A percentile compares a stretch with the other conserved stretches of the same genome.
Evolutionary conservation across 805 yeast species (phyloP).

Genomic region (Yamadazyma endophytica): DNA sequence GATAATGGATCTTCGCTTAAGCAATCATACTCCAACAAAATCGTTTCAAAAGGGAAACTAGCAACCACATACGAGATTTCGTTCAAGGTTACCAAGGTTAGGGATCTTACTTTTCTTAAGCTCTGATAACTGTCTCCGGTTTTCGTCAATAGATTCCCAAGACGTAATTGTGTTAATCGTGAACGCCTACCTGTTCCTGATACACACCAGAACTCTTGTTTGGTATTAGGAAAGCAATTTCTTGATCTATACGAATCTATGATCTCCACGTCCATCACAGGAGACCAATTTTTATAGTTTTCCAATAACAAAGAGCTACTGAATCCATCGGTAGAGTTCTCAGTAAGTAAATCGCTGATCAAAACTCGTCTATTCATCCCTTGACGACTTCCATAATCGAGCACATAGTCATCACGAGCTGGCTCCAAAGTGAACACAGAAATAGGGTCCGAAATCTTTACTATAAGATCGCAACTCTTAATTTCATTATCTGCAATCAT

Average conservation of each 20-base stretch:
- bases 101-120: conserved; percentile 24
- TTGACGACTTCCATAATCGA: conserved; percentile 38
- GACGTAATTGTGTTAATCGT: conserved; percentile 26
- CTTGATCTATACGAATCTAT: conserved; percentile 23
- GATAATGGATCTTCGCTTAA: conserved; percentile 15
- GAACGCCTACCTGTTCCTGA: conserved; percentile 33
- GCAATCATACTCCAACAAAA: conserved; percentile 27
- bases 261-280: conserved; percentile 38
- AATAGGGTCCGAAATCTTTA: conserved; percentile 32
- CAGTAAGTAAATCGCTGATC: conserved; percentile 19
- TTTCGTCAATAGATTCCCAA: conserved; percentile 27
- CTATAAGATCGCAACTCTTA: conserved; percentile 21
- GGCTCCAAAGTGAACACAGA: conserved; percentile 28
- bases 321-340: conserved; percentile 10
- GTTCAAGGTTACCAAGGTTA: conserved; percentile 15
- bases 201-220: conserved; percentile 42
- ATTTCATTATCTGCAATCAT: conserved; percentile 16
- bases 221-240: conserved; percentile 12
- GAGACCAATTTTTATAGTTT: conserved; percentile 46
- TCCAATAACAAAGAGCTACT: conserved; percentile 19
- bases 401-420: conserved; percentile 14
- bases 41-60: conserved; percentile 35
- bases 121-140: conserved; percentile 22
- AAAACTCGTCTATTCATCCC: conserved; percentile 35
- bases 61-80: conserved; percentile 25